These are phyloP conservation scores for Sphaerulina musiva DNA, from an alignment of 2,329 filamentous ascomycete species.

Conservation along the genomic window DNA sequence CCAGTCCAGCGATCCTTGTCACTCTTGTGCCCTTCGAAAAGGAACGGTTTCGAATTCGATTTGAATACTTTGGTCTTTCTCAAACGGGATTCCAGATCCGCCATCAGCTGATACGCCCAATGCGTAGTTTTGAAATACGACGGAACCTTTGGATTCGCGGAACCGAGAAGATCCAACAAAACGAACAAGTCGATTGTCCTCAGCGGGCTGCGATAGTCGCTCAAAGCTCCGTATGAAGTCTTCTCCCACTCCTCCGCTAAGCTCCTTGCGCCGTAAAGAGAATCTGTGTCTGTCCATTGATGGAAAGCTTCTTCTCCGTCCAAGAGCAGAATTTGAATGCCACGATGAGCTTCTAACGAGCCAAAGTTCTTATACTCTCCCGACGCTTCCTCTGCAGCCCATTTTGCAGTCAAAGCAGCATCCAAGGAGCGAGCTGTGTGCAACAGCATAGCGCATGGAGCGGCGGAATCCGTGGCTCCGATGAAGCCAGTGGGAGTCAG, in stretches of 20 bases:
- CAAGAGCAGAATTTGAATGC: conserved; percentile 80
- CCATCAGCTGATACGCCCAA: conserved; percentile 81
- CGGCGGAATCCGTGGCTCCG: conserved; percentile 87
- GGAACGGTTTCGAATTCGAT: conserved; percentile 50
- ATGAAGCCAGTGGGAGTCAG: conserved; percentile 76
- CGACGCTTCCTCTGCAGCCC: conserved; percentile 61
- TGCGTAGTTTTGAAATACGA: conserved; percentile 88
- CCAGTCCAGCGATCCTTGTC: conserved; percentile 44
- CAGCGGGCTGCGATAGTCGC: conserved; percentile 68
- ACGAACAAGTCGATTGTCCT: conserved; percentile 81
- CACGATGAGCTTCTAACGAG: conserved; percentile 66
- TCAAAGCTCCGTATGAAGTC: conserved; percentile 60
- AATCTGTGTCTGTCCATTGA: conserved; percentile 72
- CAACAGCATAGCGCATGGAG: conserved; percentile 88
- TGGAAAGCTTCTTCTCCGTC: conserved; percentile 93
- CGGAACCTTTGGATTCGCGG: conserved; percentile 61
- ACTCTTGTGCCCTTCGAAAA: conserved; percentile 57
- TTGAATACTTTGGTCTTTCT: conserved; percentile 61
- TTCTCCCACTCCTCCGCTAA: conserved; percentile 77
- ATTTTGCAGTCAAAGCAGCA: conserved; percentile 70
- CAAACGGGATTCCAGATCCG: conserved; percentile 65
- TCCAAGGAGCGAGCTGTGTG: conserved; percentile 78
- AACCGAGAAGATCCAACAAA: conserved; percentile 81
- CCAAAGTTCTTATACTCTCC: conserved; percentile 33
- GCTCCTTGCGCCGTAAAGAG: conserved; percentile 73